phyloP scores from a whole-genome alignment of 2,329 filamentous ascomycete genomes.

The Cryoendolithus antarcticus region DNA sequence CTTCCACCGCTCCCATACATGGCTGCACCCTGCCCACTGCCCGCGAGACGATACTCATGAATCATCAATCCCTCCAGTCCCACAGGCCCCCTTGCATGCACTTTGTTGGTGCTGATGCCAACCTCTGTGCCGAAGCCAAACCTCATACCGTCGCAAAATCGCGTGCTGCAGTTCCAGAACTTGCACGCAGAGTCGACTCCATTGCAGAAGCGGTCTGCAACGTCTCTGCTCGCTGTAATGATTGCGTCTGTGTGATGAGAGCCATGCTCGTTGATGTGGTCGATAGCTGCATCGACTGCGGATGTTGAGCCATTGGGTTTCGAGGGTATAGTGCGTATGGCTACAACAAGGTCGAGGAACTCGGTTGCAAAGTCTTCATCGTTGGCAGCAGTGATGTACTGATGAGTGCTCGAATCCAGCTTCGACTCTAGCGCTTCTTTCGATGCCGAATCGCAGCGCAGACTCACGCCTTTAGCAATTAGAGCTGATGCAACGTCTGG shows the following conservation, averaged over 20 bases:
- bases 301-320: slow-evolving; percentile 9
- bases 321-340: slow-evolving; percentile 61
- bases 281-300: slow-evolving; percentile 55
- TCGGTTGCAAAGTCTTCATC: slow-evolving; percentile 75
- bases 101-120: slow-evolving; percentile 97
- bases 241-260: slow-evolving; percentile 93
- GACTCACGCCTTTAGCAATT: slow-evolving; percentile 60
- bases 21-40: slow-evolving; percentile 67
- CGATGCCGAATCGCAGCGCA: slow-evolving; percentile 64
- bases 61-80: slow-evolving; percentile 91
- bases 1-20: slow-evolving; percentile 52
- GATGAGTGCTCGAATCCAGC: slow-evolving; percentile 30
- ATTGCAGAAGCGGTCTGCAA: slow-evolving; percentile 72
- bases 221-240: slow-evolving; percentile 54
- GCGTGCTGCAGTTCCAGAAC: slow-evolving; percentile 93
- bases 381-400: slow-evolving; percentile 49
- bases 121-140: slow-evolving; percentile 98
- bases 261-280: slow-evolving; percentile 83
- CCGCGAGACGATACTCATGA: slow-evolving; percentile 88
- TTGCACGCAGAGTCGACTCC: slow-evolving; percentile 80
- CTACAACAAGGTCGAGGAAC: slow-evolving; percentile 72
- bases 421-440: slow-evolving; percentile 48
- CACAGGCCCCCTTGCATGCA: slow-evolving; percentile 85
- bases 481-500: slow-evolving; percentile 63
- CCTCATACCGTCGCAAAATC: slow-evolving; percentile 91